Percentiles rank a stretch among this genome's conserved stretches.
phyloP scores from a whole-genome alignment of 345 rosid species.

The Gossypium bickii region DNA sequence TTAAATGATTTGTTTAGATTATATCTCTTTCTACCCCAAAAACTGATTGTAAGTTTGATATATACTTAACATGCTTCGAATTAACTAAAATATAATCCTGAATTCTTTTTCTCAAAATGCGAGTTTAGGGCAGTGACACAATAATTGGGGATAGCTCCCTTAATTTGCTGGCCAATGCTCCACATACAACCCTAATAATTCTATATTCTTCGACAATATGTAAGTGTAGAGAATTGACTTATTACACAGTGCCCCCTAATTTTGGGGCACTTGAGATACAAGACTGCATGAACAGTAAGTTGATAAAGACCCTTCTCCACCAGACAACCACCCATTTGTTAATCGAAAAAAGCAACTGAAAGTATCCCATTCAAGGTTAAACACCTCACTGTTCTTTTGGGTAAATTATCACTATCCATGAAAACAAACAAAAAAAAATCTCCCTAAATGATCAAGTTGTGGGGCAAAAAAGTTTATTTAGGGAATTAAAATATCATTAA shows the following conservation, averaged over 20 bases:
- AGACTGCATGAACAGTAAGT: conserved; percentile 31
- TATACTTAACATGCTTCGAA: neutral
- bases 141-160: conserved; percentile 22
- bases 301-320: conserved; percentile 25
- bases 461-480: neutral
- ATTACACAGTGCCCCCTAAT: conserved; percentile 19
- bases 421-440: conserved; percentile 2
- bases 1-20: neutral
- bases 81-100: neutral
- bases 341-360: neutral
- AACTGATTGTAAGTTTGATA: conserved; percentile 4
- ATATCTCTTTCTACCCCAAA: neutral
- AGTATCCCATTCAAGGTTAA: conserved; percentile 9
- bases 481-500: no score
- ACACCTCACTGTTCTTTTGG: neutral
- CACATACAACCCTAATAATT: conserved; percentile 18
- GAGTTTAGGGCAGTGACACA: conserved; percentile 14
- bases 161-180: neutral
- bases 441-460: conserved; percentile 15
- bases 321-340: conserved; percentile 7
- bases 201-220: conserved; percentile 22
- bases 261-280: conserved; percentile 32
- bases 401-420: conserved; percentile 1
- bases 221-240: conserved; percentile 13
- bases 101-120: neutral